These are phyloP conservation scores for Beta macrorhiza DNA, from an alignment of 179 eudicot genomes.

Conservation along the genomic window DNA sequence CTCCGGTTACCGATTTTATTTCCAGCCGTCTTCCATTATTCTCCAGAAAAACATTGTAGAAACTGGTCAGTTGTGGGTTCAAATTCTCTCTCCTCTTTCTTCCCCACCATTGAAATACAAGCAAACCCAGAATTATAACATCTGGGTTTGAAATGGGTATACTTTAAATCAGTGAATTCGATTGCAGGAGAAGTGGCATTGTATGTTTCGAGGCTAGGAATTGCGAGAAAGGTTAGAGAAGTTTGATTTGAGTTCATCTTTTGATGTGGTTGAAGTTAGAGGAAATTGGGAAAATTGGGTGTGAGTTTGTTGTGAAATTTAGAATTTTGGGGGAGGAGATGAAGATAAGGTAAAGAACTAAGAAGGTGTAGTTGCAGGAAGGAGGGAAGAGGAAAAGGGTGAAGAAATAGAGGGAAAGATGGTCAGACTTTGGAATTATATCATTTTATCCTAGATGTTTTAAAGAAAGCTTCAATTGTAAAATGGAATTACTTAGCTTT, in stretches of 20 bases:
- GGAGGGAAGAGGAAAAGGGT: neutral
- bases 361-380: neutral
- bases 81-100: too few relatives aligned
- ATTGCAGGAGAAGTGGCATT: slow-evolving; percentile 21
- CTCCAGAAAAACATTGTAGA: too few relatives aligned
- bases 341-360: neutral
- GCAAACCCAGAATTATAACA: too few relatives aligned
- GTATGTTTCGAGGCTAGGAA: slow-evolving; percentile 44
- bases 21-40: too few relatives aligned
- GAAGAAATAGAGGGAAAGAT: neutral
- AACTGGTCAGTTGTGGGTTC: too few relatives aligned
- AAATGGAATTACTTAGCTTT: too few relatives aligned
- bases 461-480: too few relatives aligned
- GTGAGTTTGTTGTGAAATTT: neutral
- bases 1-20: too few relatives aligned
- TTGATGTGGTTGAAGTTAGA: neutral
- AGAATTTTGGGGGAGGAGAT: neutral
- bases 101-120: too few relatives aligned
- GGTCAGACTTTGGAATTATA: too few relatives aligned
- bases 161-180: slow-evolving; percentile 20
- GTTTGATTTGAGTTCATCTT: slow-evolving; percentile 35
- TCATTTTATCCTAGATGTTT: too few relatives aligned
- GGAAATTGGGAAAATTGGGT: neutral
- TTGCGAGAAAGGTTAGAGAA: slow-evolving; percentile 34
- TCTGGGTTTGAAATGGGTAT: too few relatives aligned